A percentile compares a stretch with the other conserved stretches of the same genome.
phyloP scores from a whole-genome alignment of 257 asterid species.

The Misopates orontium region DNA sequence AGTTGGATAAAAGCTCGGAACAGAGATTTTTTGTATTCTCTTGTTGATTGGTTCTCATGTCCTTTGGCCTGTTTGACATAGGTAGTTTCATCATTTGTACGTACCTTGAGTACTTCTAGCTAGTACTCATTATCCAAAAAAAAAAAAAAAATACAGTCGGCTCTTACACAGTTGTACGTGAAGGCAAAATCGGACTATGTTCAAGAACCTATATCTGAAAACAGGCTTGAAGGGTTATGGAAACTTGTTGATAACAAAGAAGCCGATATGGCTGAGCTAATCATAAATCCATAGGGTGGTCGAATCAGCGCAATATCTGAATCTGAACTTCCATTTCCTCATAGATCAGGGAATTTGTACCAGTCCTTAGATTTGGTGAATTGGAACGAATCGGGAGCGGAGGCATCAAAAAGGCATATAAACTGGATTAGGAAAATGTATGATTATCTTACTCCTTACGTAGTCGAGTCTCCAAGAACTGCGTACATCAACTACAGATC shows the following conservation, averaged over 20 bases:
- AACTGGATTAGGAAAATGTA: background rate
- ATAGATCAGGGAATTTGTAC: slow-evolving; percentile 7
- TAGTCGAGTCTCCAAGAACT: background rate
- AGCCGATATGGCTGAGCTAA: background rate
- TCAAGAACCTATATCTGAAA: background rate
- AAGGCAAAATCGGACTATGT: slow-evolving; percentile 9
- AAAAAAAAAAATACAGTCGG: too few relatives aligned
- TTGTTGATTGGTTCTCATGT: too few relatives aligned
- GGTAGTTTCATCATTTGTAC: too few relatives aligned
- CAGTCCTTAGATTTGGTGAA: background rate
- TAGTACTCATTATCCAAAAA: too few relatives aligned
- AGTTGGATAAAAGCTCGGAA: too few relatives aligned
- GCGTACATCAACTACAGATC: slow-evolving; percentile 7
- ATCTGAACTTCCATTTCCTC: slow-evolving; percentile 9
- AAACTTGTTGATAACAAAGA: background rate
- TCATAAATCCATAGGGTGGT: background rate
- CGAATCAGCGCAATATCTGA: background rate
- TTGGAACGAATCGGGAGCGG: background rate
- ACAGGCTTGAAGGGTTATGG: slow-evolving; percentile 7
- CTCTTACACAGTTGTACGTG: background rate
- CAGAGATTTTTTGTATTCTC: too few relatives aligned
- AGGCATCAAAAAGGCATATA: background rate
- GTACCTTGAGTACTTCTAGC: too few relatives aligned
- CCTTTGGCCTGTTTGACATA: too few relatives aligned
- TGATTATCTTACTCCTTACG: slow-evolving; percentile 9